Percentiles rank a stretch among this genome's conserved stretches.
Evolutionary conservation across 1,139 yeast genomes (phyloP).

Genomic region (Chernovozyma aurita): DNA sequence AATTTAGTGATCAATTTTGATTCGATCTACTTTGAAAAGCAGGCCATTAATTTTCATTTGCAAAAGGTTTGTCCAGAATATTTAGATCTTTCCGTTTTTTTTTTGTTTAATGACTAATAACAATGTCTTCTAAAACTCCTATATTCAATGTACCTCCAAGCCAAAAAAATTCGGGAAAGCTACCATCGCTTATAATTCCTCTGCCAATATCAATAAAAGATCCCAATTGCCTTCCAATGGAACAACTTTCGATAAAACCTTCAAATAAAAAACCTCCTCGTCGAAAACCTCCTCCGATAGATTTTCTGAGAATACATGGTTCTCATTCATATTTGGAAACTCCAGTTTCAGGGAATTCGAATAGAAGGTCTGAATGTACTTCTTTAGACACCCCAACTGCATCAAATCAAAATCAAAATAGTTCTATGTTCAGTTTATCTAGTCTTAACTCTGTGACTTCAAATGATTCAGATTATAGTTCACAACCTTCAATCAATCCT

Average conservation of each 20-base stretch:
- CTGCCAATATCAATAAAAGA: conserved; percentile 14
- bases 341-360: background rate
- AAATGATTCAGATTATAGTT: background rate
- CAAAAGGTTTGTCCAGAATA: too few relatives aligned
- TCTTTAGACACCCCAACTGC: conserved; percentile 1
- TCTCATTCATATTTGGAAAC: conserved; percentile 17
- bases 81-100: too few relatives aligned
- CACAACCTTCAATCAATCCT: background rate
- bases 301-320: conserved; percentile 33
- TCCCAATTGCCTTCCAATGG: conserved; percentile 2
- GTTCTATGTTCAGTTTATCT: background rate
- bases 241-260: conserved; percentile 2
- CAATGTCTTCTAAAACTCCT: conserved; percentile 1
- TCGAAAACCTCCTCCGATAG: conserved; percentile 44
- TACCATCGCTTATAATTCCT: conserved; percentile 24
- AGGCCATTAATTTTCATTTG: too few relatives aligned
- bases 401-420: background rate
- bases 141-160: conserved; percentile 5
- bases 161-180: conserved; percentile 5
- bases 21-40: too few relatives aligned
- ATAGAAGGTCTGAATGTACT: background rate
- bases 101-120: background rate
- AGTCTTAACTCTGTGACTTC: background rate
- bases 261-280: conserved; percentile 20
- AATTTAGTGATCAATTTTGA: too few relatives aligned